Conservation (phyloP, 202 grass and related monocot species). For the Zizania palustris region DNA sequence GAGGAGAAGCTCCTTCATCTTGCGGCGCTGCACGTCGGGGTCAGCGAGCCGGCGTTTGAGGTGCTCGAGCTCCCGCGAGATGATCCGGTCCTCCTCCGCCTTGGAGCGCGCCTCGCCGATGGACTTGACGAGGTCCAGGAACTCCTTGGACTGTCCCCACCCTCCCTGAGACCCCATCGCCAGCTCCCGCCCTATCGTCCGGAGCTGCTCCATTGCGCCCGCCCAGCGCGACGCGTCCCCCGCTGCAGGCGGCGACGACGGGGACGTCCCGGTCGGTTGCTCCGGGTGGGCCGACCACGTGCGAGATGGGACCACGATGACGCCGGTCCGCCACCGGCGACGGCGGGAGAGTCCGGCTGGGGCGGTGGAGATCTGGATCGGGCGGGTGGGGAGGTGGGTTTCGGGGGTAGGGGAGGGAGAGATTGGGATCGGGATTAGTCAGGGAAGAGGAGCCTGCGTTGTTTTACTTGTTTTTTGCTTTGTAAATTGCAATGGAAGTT, state of each 20-base stretch:
- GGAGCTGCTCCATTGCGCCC: constrained; percentile 88
- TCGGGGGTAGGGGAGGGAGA: constrained; percentile 29
- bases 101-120: constrained; percentile 99
- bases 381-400: constrained; percentile 44
- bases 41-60: constrained; percentile 89
- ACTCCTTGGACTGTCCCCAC: constrained; percentile 92
- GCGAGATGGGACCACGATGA: background rate
- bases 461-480: background rate
- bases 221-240: background rate
- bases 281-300: background rate
- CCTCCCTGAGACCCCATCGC: constrained; percentile 95
- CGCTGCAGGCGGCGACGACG: background rate
- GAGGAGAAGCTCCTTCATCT: constrained; percentile 97
- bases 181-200: constrained; percentile 95
- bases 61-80: constrained; percentile 85
- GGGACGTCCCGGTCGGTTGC: background rate
- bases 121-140: constrained; percentile 98
- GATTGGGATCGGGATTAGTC: constrained; percentile 44
- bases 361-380: constrained; percentile 75
- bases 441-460: background rate
- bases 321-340: constrained; percentile 34
- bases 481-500: no score
- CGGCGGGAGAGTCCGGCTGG: background rate
- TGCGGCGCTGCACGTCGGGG: constrained; percentile 82
- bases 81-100: constrained; percentile 99